phyloP scores from a whole-genome alignment of 2,329 filamentous ascomycete genomes.

The Alternaria solani region DNA sequence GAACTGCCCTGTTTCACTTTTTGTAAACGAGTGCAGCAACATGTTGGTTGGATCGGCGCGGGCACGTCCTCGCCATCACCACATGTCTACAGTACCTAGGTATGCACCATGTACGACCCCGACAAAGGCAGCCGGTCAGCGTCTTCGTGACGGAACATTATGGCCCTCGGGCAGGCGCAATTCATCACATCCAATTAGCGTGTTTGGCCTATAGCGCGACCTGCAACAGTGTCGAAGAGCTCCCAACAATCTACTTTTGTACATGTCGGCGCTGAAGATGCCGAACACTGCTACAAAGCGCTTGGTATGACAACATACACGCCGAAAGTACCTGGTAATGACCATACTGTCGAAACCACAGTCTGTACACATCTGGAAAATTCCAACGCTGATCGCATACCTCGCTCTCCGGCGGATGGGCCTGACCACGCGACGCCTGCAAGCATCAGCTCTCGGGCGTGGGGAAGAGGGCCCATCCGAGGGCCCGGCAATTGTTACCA shows the following conservation, averaged over 20 bases:
- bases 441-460: constrained; percentile 21
- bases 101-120: neutral
- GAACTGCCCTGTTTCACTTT: neutral
- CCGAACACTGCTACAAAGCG: neutral
- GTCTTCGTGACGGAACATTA: neutral
- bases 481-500: constrained; percentile 24
- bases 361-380: neutral
- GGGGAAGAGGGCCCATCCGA: constrained; percentile 21
- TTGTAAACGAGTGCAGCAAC: neutral
- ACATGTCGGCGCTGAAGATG: constrained; percentile 2
- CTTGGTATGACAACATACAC: constrained; percentile 11
- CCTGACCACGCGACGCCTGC: constrained; percentile 17
- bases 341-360: neutral
- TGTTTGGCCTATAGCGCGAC: neutral
- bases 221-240: neutral
- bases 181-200: neutral
- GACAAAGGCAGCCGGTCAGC: constrained; percentile 3
- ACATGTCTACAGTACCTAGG: neutral
- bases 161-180: neutral
- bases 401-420: neutral
- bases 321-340: neutral
- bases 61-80: constrained; percentile 7
- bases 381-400: constrained; percentile 3
- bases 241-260: neutral
- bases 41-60: constrained; percentile 4